phyloP scores from a whole-genome alignment of 2,329 filamentous ascomycete species.

The Intubia oerlemansii region DNA sequence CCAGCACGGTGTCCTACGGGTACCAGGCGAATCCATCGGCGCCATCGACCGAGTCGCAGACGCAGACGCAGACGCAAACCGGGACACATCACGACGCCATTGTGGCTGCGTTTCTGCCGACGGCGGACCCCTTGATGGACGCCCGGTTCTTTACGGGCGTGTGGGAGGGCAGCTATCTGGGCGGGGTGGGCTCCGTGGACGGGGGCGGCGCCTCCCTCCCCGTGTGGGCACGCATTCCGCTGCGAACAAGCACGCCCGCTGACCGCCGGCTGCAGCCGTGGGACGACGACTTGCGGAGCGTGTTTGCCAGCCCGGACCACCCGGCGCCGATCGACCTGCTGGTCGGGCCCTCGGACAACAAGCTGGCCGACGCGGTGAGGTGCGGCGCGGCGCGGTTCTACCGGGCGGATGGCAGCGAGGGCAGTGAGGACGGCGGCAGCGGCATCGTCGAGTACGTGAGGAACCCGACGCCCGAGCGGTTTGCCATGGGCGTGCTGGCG shows the following conservation, averaged over 20 bases:
- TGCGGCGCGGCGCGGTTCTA: too few relatives aligned
- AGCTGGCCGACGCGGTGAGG: conserved; percentile 2
- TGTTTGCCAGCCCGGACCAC: conserved; percentile 1
- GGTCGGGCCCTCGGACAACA: conserved; percentile 1
- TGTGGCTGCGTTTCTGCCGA: too few relatives aligned
- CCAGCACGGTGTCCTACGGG: too few relatives aligned
- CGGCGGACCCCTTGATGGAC: too few relatives aligned
- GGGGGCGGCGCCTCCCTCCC: neutral
- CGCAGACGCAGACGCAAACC: too few relatives aligned
- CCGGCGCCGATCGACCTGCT: conserved; percentile 2
- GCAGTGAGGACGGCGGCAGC: too few relatives aligned
- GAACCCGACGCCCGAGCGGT: conserved; percentile 1
- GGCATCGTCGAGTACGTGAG: too few relatives aligned
- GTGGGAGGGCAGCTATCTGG: neutral
- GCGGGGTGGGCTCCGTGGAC: neutral
- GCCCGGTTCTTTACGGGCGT: too few relatives aligned
- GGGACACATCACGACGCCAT: too few relatives aligned
- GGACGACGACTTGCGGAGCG: conserved; percentile 2
- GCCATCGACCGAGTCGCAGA: too few relatives aligned
- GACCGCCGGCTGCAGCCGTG: conserved; percentile 1
- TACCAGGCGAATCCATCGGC: too few relatives aligned
- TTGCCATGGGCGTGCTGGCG: conserved; percentile 1
- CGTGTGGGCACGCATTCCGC: conserved; percentile 1
- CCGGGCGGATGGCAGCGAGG: too few relatives aligned
- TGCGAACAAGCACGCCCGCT: neutral